A percentile compares a stretch with the other conserved stretches of the same genome.
Evolutionary conservation across 192 early-diverging fungal species (phyloP).

Genomic region (Phycomyces blakesleeanus): DNA sequence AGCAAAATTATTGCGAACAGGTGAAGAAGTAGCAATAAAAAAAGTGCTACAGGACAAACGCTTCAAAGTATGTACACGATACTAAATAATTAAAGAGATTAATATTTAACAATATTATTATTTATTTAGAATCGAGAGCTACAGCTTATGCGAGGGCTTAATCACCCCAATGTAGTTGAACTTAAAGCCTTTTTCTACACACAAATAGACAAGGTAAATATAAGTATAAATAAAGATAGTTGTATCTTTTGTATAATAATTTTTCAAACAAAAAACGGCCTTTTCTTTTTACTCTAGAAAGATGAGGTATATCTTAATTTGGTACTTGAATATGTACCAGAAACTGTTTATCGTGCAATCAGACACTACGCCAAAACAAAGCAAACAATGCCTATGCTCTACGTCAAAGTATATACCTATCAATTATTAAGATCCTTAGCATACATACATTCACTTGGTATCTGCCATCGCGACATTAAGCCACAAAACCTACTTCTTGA

Average conservation of each 20-base stretch:
- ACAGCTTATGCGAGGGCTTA: conserved; percentile 86
- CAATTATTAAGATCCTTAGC: conserved; percentile 95
- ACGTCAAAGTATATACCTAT: conserved; percentile 97
- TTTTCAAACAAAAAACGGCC: too few species aligned
- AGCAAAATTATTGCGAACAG: conserved; percentile 78
- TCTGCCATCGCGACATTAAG: conserved; percentile 99
- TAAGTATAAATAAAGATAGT: background rate
- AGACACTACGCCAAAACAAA: conserved; percentile 86
- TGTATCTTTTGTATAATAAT: background rate
- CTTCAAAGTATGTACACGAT: conserved; percentile 67
- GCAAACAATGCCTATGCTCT: conserved; percentile 89
- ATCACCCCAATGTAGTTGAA: conserved; percentile 89
- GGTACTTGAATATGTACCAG: conserved; percentile 92
- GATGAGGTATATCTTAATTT: conserved; percentile 97
- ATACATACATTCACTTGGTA: conserved; percentile 96
- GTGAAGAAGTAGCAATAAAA: conserved; percentile 87
- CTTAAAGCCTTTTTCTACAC: conserved; percentile 92
- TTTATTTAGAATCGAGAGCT: conserved; percentile 71
- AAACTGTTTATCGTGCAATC: conserved; percentile 92
- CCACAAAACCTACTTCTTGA: conserved; percentile 97
- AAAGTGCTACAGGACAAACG: conserved; percentile 95
- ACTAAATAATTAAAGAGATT: background rate
- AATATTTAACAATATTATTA: background rate
- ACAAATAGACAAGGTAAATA: conserved; percentile 76
- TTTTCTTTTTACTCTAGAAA: conserved; percentile 42